phyloP scores from a whole-genome alignment of 768 basidiomycete species.

The Filobasidium wieringae region DNA sequence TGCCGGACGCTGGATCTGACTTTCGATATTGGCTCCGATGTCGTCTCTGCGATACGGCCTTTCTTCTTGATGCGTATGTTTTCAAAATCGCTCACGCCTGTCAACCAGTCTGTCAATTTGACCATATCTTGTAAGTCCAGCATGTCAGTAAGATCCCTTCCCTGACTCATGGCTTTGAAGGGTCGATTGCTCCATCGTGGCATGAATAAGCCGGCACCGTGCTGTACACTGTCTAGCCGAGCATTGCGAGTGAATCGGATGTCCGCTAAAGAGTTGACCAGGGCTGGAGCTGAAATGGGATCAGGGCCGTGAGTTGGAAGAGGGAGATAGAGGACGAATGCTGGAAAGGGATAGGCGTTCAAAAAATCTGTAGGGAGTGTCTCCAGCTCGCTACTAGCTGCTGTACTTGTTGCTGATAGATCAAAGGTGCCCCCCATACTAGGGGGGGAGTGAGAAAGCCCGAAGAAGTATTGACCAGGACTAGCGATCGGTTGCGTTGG shows the following conservation, averaged over 20 bases:
- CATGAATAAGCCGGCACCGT: neutral
- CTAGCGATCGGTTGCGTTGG: too few species aligned
- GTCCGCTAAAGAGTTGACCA: conserved; percentile 1
- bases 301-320: too few species aligned
- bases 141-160: conserved; percentile 18
- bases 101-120: conserved; percentile 29
- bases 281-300: neutral
- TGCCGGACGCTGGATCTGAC: neutral
- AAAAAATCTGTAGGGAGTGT: conserved; percentile 2
- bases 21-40: neutral
- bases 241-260: conserved; percentile 12
- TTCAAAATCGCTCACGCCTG: conserved; percentile 20
- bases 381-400: too few species aligned
- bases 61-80: too few species aligned
- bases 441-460: too few species aligned
- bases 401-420: too few species aligned
- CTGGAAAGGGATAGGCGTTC: conserved; percentile 20
- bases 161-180: neutral
- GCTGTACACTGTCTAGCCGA: conserved; percentile 7
- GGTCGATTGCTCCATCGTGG: neutral
- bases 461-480: too few species aligned
- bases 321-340: conserved; percentile 25
- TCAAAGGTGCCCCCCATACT: too few species aligned
- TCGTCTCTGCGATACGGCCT: neutral
- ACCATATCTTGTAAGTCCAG: conserved; percentile 22